These are phyloP conservation scores for Kodamaea sagamina DNA, from an alignment of 805 yeast species.

Conservation along the genomic window DNA sequence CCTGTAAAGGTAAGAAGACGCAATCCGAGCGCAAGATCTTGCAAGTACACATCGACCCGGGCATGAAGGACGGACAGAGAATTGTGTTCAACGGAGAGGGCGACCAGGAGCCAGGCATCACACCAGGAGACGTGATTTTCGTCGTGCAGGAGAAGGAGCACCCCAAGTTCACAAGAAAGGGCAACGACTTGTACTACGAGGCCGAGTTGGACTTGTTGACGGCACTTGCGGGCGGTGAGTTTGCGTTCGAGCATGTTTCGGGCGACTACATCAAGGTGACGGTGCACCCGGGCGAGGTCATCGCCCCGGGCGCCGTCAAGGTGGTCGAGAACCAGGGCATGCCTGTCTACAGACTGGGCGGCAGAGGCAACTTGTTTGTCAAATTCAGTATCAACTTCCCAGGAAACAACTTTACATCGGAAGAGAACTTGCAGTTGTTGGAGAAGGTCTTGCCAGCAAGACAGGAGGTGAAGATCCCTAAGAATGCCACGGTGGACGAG, in stretches of 20 bases:
- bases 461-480: conserved; percentile 60
- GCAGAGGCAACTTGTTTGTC: conserved; percentile 82
- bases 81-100: conserved; percentile 93
- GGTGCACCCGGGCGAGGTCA: conserved; percentile 89
- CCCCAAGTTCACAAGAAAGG: conserved; percentile 78
- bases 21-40: conserved; percentile 85
- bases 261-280: conserved; percentile 87
- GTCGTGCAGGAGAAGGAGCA: conserved; percentile 90
- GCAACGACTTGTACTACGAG: conserved; percentile 81
- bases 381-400: conserved; percentile 93
- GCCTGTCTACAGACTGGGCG: conserved; percentile 91
- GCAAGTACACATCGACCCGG: conserved; percentile 93
- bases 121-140: conserved; percentile 96
- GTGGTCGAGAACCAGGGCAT: conserved; percentile 93
- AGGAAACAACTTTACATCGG: conserved; percentile 64
- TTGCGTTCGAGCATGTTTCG: conserved; percentile 83
- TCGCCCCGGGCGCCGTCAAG: conserved; percentile 78
- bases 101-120: conserved; percentile 91
- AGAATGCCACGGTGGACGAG: conserved; percentile 77
- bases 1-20: conserved; percentile 88
- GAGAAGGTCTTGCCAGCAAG: conserved; percentile 82
- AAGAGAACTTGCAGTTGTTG: conserved; percentile 70
- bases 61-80: conserved; percentile 94
- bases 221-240: conserved; percentile 94
- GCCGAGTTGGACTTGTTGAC: conserved; percentile 90